A percentile compares a stretch with the other conserved stretches of the same genome.
phyloP scores from a whole-genome alignment of 148 eudicot genomes.

The Camellia lanceoleosa region DNA sequence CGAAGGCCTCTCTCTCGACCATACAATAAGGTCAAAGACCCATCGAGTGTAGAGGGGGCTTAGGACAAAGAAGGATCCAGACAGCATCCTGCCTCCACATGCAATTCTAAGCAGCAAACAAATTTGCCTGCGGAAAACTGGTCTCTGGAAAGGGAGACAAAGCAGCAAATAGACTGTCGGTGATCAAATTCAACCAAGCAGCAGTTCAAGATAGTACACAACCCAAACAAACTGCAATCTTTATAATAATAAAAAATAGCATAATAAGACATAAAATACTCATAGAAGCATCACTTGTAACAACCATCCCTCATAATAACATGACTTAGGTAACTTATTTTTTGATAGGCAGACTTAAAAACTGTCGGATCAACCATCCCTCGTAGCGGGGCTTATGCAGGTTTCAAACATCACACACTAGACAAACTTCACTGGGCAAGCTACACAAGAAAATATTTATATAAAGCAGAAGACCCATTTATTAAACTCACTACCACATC shows the following conservation, averaged over 20 bases:
- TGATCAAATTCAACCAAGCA: not conserved
- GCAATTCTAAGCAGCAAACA: no score
- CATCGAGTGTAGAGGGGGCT: no score
- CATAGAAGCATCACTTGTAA: not conserved
- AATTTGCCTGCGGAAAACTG: no score
- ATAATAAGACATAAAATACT: not conserved
- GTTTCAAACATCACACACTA: not conserved
- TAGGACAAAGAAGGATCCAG: no score
- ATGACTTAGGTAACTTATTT: no score
- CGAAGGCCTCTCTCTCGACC: no score
- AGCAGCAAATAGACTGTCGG: not conserved
- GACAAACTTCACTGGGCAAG: slow-evolving; percentile 11
- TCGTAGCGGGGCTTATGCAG: not conserved
- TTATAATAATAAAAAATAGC: not conserved
- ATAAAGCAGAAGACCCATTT: not conserved
- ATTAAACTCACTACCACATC: not conserved
- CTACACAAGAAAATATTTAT: not conserved
- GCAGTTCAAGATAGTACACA: not conserved
- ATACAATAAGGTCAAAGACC: no score
- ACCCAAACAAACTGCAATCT: not conserved
- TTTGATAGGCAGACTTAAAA: no score
- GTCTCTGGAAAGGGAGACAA: no score
- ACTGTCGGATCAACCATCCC: not conserved
- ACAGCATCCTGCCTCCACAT: no score
- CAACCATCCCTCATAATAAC: not conserved